Percentiles rank a stretch among this genome's conserved stretches.
Conservation (phyloP, 257 asterid genomes). For the Fraxinus anomala region DNA sequence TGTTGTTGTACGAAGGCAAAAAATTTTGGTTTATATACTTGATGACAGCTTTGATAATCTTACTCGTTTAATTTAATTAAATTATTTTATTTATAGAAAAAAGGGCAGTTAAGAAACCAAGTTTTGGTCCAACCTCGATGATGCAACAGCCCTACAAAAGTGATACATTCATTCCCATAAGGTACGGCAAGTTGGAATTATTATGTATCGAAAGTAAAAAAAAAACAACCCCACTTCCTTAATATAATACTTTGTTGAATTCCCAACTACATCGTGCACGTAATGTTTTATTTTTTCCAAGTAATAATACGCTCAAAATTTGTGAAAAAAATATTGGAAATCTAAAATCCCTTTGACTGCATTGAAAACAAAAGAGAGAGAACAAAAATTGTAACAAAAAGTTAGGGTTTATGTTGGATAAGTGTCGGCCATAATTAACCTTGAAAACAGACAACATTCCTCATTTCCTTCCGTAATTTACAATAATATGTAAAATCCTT, state of each 20-base stretch:
- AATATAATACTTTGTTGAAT: not conserved
- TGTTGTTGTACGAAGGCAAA: too few species aligned
- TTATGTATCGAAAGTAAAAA: not conserved
- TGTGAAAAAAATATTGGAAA: conserved; percentile 12
- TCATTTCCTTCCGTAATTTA: conserved; percentile 41
- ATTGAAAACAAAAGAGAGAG: conserved; percentile 4
- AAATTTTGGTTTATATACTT: too few species aligned
- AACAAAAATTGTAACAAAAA: conserved; percentile 35
- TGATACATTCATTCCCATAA: conserved; percentile 34
- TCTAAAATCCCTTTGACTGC: conserved; percentile 40
- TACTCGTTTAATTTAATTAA: too few species aligned
- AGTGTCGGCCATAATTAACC: conserved; percentile 54
- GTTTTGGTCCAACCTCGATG: conserved; percentile 30
- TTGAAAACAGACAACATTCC: conserved; percentile 45
- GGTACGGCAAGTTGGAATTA: conserved; percentile 34
- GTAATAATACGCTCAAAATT: not conserved
- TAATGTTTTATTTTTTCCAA: not conserved
- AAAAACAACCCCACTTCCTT: conserved; percentile 15
- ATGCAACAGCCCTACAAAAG: conserved; percentile 28
- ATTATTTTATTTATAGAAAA: too few species aligned
- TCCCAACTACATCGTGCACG: not conserved
- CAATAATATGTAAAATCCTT: conserved; percentile 8
- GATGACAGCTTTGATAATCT: too few species aligned
- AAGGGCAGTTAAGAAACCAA: not conserved
- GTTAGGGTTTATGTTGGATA: conserved; percentile 31